Conservation (phyloP, 768 basidiomycete genomes). For the Kockovaella imperatae region DNA sequence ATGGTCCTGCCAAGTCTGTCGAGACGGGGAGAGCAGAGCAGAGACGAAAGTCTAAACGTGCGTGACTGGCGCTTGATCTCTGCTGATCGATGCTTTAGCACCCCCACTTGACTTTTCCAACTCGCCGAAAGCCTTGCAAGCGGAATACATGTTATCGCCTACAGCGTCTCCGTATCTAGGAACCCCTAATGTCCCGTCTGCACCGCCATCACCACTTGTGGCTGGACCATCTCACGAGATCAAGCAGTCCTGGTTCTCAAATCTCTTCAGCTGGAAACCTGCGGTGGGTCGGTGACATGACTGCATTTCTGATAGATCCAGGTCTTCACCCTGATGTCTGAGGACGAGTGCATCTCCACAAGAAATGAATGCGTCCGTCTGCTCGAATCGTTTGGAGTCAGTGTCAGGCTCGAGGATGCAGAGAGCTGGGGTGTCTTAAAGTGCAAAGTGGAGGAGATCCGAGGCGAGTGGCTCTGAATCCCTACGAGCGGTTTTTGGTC, state of each 20-base stretch:
- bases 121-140: slow-evolving; percentile 17
- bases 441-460: slow-evolving; percentile 65
- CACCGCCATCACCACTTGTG: slow-evolving; percentile 24
- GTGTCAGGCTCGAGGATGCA: slow-evolving; percentile 58
- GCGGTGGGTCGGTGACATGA: slow-evolving; percentile 20
- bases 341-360: slow-evolving; percentile 51
- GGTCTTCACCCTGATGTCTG: slow-evolving; percentile 45
- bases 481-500: not conserved
- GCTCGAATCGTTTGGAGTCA: slow-evolving; percentile 64
- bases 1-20: not conserved
- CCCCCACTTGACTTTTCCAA: slow-evolving; percentile 29
- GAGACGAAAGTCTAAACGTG: slow-evolving; percentile 33
- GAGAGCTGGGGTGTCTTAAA: slow-evolving; percentile 63
- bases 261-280: slow-evolving; percentile 76
- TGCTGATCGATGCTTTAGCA: slow-evolving; percentile 9
- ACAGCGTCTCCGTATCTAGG: slow-evolving; percentile 20
- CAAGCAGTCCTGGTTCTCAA: slow-evolving; percentile 72
- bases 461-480: slow-evolving; percentile 38
- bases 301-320: not conserved
- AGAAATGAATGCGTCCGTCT: slow-evolving; percentile 67
- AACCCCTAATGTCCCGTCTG: slow-evolving; percentile 11
- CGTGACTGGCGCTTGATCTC: slow-evolving; percentile 1
- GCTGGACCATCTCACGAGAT: slow-evolving; percentile 39
- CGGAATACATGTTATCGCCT: slow-evolving; percentile 21
- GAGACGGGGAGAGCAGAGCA: not conserved